Percentiles rank a stretch among this genome's conserved stretches.
These are phyloP conservation scores for Rhodamnia rubescens DNA, from an alignment of 345 rosid species.

Conservation along the genomic window DNA sequence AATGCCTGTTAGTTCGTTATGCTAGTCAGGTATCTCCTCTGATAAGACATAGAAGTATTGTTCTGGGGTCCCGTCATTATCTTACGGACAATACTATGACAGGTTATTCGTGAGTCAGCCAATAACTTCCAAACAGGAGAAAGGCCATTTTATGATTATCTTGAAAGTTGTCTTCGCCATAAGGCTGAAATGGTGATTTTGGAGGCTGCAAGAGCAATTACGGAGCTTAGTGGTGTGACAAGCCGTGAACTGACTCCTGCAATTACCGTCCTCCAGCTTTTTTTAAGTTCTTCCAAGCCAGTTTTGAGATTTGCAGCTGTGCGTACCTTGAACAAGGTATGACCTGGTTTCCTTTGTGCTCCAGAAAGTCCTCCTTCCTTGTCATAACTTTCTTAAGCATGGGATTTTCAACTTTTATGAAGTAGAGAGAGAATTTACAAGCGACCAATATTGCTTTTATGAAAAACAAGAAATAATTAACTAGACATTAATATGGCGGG, in stretches of 20 bases:
- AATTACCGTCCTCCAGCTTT: slow-evolving; percentile 94
- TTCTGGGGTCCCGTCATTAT: not conserved
- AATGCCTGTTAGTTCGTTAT: slow-evolving; percentile 90
- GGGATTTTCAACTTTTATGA: not conserved
- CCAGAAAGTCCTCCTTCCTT: not conserved
- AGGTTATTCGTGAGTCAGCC: slow-evolving; percentile 89
- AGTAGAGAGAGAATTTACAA: not conserved
- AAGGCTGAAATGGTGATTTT: slow-evolving; percentile 98
- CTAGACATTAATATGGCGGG: not conserved
- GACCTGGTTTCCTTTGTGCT: not conserved
- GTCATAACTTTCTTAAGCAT: not conserved
- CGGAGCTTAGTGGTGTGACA: slow-evolving; percentile 90
- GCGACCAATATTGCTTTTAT: not conserved
- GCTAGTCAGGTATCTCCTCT: slow-evolving; percentile 56
- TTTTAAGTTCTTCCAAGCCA: slow-evolving; percentile 94
- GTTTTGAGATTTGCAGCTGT: slow-evolving; percentile 97
- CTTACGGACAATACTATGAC: not conserved
- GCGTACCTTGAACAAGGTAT: slow-evolving; percentile 93
- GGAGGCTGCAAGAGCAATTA: slow-evolving; percentile 99
- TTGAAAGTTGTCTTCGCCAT: slow-evolving; percentile 93
- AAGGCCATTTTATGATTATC: slow-evolving; percentile 92
- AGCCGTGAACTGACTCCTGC: slow-evolving; percentile 95
- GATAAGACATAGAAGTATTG: not conserved
- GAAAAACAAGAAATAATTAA: not conserved
- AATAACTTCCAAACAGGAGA: slow-evolving; percentile 67